phyloP scores from a whole-genome alignment of 2,329 filamentous ascomycete species.

The Aspergillus versicolor region DNA sequence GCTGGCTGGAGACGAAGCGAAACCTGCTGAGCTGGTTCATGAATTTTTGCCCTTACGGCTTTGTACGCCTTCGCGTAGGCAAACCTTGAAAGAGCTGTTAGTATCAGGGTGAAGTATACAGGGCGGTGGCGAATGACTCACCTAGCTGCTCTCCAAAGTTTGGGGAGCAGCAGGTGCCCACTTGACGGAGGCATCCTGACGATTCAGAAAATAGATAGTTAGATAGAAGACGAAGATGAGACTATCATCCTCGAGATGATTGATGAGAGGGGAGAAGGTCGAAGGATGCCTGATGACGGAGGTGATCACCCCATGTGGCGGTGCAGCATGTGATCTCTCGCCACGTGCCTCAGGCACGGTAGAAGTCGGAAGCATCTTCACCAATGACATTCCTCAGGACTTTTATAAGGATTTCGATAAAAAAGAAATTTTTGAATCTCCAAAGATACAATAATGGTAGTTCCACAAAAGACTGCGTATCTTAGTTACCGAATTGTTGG shows the following conservation, averaged over 20 bases:
- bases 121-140: conserved; percentile 26
- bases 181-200: conserved; percentile 48
- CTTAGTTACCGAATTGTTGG: too few species aligned
- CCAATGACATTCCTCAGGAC: neutral
- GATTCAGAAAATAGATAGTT: conserved; percentile 2
- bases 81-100: conserved; percentile 39
- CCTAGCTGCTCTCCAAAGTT: conserved; percentile 50
- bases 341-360: conserved; percentile 14
- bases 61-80: conserved; percentile 49
- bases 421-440: neutral
- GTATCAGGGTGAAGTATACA: conserved; percentile 11
- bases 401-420: neutral
- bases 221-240: conserved; percentile 16
- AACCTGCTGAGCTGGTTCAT: conserved; percentile 37
- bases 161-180: conserved; percentile 51
- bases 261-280: conserved; percentile 15
- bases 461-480: too few species aligned
- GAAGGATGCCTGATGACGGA: conserved; percentile 29
- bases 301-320: conserved; percentile 19
- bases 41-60: conserved; percentile 43
- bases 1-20: conserved; percentile 58
- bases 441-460: too few species aligned
- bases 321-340: conserved; percentile 23
- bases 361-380: neutral
- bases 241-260: conserved; percentile 16